Percentiles rank a stretch among this genome's conserved stretches.
Evolutionary conservation across 805 yeast genomes (phyloP).

Genomic region (Helenozyma rhizophorensis): DNA sequence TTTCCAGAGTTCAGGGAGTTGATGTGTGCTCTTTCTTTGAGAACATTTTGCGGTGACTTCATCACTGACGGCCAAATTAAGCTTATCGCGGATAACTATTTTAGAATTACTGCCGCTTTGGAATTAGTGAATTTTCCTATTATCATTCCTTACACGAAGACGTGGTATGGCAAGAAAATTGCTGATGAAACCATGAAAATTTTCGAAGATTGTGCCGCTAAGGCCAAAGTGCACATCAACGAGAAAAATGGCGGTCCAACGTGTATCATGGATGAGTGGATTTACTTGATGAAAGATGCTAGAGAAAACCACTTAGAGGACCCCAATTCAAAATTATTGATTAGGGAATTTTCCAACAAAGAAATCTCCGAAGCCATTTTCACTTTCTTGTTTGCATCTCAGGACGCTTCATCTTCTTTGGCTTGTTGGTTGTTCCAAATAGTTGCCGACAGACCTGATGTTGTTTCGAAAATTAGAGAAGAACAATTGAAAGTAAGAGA

Average conservation of each 20-base stretch:
- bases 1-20: conserved; percentile 95
- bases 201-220: conserved; percentile 82
- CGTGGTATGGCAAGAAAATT: conserved; percentile 95
- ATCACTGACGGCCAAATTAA: conserved; percentile 89
- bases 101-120: conserved; percentile 87
- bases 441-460: conserved; percentile 93
- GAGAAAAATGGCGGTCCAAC: conserved; percentile 71
- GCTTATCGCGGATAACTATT: conserved; percentile 88
- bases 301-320: conserved; percentile 46
- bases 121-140: conserved; percentile 98
- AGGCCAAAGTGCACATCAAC: conserved; percentile 73
- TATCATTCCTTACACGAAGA: conserved; percentile 90
- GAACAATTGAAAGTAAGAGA: conserved; percentile 84
- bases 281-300: conserved; percentile 76
- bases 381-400: conserved; percentile 95
- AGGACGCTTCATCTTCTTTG: conserved; percentile 95
- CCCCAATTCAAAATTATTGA: conserved; percentile 51
- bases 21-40: conserved; percentile 88
- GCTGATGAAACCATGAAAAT: conserved; percentile 93
- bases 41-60: conserved; percentile 94
- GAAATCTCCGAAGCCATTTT: conserved; percentile 96
- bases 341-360: conserved; percentile 81
- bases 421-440: conserved; percentile 98
- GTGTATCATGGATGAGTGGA: conserved; percentile 96
- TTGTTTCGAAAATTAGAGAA: conserved; percentile 78